Evolutionary conservation across 2,329 filamentous ascomycete species (phyloP).

Genomic region (Sporothrix brasiliensis): DNA sequence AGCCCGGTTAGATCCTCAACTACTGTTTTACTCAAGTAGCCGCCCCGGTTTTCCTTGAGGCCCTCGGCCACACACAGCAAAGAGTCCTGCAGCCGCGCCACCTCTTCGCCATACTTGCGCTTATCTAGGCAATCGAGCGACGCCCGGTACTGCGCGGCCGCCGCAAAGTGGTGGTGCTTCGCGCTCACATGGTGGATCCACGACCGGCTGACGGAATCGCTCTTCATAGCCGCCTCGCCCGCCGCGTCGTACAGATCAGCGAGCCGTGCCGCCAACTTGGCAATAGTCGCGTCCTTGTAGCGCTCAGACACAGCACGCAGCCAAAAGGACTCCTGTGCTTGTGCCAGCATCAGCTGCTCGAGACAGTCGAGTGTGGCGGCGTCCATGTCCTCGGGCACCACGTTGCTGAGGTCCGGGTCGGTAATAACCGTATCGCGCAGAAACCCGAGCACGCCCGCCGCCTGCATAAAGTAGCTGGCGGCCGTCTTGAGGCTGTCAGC

Average conservation of each 20-base stretch:
- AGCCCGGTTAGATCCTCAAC: constrained; percentile 79
- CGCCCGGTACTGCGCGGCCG: constrained; percentile 89
- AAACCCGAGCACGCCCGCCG: constrained; percentile 80
- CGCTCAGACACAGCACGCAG: constrained; percentile 93
- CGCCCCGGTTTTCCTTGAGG: constrained; percentile 73
- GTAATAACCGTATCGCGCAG: constrained; percentile 76
- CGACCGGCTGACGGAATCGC: constrained; percentile 83
- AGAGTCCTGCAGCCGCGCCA: constrained; percentile 81
- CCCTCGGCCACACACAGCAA: constrained; percentile 82
- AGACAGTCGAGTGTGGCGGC: constrained; percentile 80
- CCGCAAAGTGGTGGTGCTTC: constrained; percentile 96
- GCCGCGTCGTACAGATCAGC: constrained; percentile 87
- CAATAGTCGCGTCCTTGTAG: constrained; percentile 88
- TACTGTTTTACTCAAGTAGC: constrained; percentile 79
- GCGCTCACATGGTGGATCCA: constrained; percentile 99
- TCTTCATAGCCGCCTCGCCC: constrained; percentile 83
- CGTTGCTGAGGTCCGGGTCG: constrained; percentile 75
- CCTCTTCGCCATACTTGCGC: constrained; percentile 91
- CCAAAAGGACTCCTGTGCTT: constrained; percentile 98
- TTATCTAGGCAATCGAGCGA: constrained; percentile 92
- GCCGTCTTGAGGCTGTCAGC: constrained; percentile 84
- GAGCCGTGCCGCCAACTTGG: constrained; percentile 84
- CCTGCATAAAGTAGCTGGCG: constrained; percentile 85
- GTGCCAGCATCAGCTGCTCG: constrained; percentile 80
- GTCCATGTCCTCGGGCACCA: constrained; percentile 95